Evolutionary conservation across 2,329 filamentous ascomycete genomes (phyloP), one percentile per base, ranked within the genome.

Genomic region (Biscogniauxia marginata): DNA sequence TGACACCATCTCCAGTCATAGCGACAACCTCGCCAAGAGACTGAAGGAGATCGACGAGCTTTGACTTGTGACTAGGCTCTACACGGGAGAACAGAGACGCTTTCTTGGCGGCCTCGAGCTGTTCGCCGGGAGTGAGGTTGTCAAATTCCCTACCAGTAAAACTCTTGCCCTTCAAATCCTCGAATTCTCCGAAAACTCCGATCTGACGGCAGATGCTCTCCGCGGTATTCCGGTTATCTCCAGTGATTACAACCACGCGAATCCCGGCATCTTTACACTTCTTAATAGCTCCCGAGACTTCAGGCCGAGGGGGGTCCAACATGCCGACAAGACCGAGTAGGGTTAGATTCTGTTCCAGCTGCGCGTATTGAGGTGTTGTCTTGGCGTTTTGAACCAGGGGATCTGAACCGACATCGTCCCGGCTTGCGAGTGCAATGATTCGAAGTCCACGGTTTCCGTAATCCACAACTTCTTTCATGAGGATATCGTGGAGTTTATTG

Each of bases 1-100:
- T 99, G 74, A 99, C 95, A 75, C 95, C 95, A 70, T 99, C 95
- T 69, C 95, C 95, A 65, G 95, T 99, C 95, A 99, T 99, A 64
- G 95, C 95, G 61, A 99, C 96, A 46, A 99, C 95, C 72, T 99
- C 91, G 59, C 91, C 91, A 50, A 90, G 81, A 56, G 90, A 91
- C 74, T 99, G 96, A 47, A 99, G 88, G 46, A 99, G 87, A 73
- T 99, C 95, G 49, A 99, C 93, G 47, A 99, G 85, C 76, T 91
- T 95, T n/a, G 90, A 96, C 83, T 99, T 99, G 83, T 99, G 95
- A 50, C 83, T 86, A 51, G 95, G 95, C 74, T 99, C 95, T 21
- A 96, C 96, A 61, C 95, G 90, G 34, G 95, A 99, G 79, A 99
- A 99, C 25, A 99, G 81, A 49, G 89, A 96, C 1, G 93, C 95